Base-by-base conservation (phyloP, 192 early-diverging fungal genomes). In the Dissophora globulifera region DNA sequence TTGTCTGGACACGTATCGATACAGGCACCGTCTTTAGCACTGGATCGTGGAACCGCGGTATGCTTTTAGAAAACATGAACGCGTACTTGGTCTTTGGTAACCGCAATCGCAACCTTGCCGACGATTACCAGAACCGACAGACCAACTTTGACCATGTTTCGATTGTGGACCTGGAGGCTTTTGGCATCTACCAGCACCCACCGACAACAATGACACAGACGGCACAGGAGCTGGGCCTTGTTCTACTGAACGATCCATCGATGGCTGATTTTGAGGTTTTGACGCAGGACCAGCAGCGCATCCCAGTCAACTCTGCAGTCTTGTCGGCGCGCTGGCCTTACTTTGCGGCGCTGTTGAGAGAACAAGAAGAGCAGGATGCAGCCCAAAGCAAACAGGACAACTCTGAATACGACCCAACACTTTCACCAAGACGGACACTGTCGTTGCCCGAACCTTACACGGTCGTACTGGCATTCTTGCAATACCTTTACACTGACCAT, bases 91-190 rank as follows among this genome's bases (percentile, higher is more conserved):
- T 91, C 11, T 93, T 93, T 80, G 91, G 91, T 15, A 83, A 93
- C 64, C 84, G 78, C 40, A 62, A 74, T 3, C 83, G 91, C 26
- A 84, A 82, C 63, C 70, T 91, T n/a, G 81, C 86, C 13, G 87
- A 91, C 53, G 91, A 93, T 56, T 93, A 93, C 62, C 87, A 90
- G 69, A 85, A 90, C 45, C 85, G 91, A 31, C 89, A 90, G 40
- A 84, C 90, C 33, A 93, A 93, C 58, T 93, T 88, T 82, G 78
- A 84, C 50, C 89, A 93, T 52, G 62, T 90, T 15, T 83, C 88
- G 27, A 80, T 86, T 13, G 84, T 93, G 2, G 87, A 90, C 31
- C 43, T 93, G 62, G 86, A 90, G n/a, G 88, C 91, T 1, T 88
- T 93, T 62, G 91, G 84, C 19, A 80, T 83, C 8, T 86, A 86